Conservation (phyloP, 2,329 filamentous ascomycete genomes). For the Trichoderma guizhouense region DNA sequence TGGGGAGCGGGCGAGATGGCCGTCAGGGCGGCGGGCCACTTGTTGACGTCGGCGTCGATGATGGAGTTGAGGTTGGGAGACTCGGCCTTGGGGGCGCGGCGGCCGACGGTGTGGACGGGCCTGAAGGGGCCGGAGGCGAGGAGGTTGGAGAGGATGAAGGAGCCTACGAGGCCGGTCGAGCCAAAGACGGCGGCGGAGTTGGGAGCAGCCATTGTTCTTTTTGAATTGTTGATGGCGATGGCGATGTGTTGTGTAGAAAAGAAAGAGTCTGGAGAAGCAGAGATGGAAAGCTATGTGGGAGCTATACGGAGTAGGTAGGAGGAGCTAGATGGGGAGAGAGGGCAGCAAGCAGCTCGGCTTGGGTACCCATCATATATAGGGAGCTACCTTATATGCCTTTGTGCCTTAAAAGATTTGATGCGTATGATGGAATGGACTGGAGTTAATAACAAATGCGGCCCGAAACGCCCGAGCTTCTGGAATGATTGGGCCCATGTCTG, state of each 20-base stretch:
- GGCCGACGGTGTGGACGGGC: conserved; percentile 61
- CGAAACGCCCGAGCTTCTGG: background rate
- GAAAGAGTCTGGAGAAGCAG: background rate
- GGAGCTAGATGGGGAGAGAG: background rate
- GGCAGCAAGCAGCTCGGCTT: background rate
- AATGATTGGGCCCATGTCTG: background rate
- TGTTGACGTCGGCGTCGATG: conserved; percentile 62
- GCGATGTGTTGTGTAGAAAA: background rate
- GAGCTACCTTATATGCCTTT: background rate
- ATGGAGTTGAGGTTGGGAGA: conserved; percentile 60
- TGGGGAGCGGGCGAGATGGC: conserved; percentile 53
- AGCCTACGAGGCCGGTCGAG: conserved; percentile 67
- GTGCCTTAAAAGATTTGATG: background rate
- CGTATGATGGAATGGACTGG: background rate
- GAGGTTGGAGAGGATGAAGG: conserved; percentile 67
- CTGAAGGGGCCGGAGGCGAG: conserved; percentile 52
- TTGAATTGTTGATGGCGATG: background rate
- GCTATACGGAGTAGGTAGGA: background rate
- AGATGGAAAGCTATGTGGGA: background rate
- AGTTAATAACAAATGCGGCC: background rate
- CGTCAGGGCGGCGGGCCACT: conserved; percentile 63
- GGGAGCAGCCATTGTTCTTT: conserved; percentile 7
- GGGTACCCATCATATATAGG: background rate
- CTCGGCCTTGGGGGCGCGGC: conserved; percentile 56
- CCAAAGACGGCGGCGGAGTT: conserved; percentile 52